phyloP scores from a whole-genome alignment of 768 basidiomycete genomes.

The Phanerochaete carnosa region DNA sequence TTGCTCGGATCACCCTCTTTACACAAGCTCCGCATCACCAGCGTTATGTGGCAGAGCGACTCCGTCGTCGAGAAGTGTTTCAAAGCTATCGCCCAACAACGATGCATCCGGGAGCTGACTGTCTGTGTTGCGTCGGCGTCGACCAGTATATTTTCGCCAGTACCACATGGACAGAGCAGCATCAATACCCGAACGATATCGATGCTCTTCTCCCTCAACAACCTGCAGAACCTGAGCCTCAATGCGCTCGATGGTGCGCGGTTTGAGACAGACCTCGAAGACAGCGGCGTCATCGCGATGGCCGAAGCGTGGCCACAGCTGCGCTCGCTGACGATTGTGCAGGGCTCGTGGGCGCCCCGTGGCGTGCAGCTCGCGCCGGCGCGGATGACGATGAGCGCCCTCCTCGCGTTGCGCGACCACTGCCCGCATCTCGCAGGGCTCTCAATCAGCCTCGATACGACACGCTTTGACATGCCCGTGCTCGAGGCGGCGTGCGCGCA shows the following conservation, averaged over 20 bases:
- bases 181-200: background rate
- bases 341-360: background rate
- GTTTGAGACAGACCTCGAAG: slow-evolving; percentile 10
- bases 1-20: background rate
- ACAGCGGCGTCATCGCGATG: slow-evolving; percentile 1
- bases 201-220: background rate
- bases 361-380: background rate
- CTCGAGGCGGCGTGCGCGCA: background rate
- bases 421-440: slow-evolving; percentile 8
- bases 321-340: slow-evolving; percentile 5
- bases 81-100: background rate
- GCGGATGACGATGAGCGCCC: slow-evolving; percentile 2
- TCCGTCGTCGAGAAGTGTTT: slow-evolving; percentile 1
- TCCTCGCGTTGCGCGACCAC: slow-evolving; percentile 5
- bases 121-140: background rate
- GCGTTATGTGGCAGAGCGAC: slow-evolving; percentile 1
- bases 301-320: slow-evolving; percentile 4
- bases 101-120: background rate
- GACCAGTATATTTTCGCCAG: background rate
- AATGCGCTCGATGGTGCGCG: slow-evolving; percentile 3
- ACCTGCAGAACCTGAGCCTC: slow-evolving; percentile 1
- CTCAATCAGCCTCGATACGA: slow-evolving; percentile 10
- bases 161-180: background rate
- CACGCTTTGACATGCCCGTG: background rate
- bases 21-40: background rate